These are phyloP conservation scores for Aspergillus ibericus DNA, from an alignment of 2,329 filamentous ascomycete genomes.

Conservation along the genomic window DNA sequence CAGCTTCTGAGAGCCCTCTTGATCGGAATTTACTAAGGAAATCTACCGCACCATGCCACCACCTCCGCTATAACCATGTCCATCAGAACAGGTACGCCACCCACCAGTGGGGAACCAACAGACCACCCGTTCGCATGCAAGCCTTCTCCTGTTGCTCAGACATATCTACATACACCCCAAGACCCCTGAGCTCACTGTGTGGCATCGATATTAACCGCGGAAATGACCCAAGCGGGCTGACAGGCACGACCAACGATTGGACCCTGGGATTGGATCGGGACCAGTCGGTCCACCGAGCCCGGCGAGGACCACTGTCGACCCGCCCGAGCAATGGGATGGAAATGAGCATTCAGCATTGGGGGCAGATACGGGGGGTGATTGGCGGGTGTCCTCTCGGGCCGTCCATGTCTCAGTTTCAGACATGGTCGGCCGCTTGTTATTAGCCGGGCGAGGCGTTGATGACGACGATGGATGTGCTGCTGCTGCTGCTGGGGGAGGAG, in stretches of 20 bases:
- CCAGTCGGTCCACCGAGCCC: not conserved
- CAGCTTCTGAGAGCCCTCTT: no score
- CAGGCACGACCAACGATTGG: not conserved
- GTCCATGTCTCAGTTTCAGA: not conserved
- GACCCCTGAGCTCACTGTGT: no score
- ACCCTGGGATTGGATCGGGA: not conserved
- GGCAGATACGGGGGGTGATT: not conserved
- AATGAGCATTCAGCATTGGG: no score
- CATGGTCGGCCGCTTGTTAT: not conserved
- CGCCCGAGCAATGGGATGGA: not conserved
- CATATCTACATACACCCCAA: no score
- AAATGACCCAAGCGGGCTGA: not conserved
- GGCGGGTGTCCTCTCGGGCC: not conserved
- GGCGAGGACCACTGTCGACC: not conserved
- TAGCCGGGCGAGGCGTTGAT: no score
- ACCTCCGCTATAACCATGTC: no score
- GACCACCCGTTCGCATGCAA: not conserved
- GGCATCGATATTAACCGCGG: no score
- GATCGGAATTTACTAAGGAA: no score
- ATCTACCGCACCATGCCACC: no score
- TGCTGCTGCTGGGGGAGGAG: no score
- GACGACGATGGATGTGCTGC: no score
- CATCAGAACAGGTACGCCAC: not conserved
- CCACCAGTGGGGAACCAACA: not conserved
- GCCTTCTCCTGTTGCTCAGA: no score